Base-by-base conservation (phyloP, 371 early-diverging fungal genomes). In the Sporodiniella umbellata region DNA sequence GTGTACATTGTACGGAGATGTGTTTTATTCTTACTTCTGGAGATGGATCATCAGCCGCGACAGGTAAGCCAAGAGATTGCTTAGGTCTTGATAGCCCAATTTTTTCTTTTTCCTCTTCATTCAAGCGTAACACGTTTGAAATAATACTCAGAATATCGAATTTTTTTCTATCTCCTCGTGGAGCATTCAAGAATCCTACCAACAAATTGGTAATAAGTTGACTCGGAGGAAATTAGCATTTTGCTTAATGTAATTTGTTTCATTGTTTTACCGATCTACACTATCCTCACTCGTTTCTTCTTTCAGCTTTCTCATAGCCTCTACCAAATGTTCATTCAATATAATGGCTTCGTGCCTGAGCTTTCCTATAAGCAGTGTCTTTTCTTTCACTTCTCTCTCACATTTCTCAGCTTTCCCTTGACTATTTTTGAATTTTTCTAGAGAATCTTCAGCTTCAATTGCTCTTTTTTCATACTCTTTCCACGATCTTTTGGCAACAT, bases 91-190 rank as follows among this genome's bases (percentile, higher is more conserved):
- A 78, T 49, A 93, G 64, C 8, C 95, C 93, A 25, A 93, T 87
- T 54, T 86, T 84, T 53, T 86, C 84, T 53, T 89, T 89, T 64
- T 95, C 93, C 60, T 92, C 91, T 42, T 93, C 93, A 8, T 75
- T 79, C 48, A 93, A 80, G 67, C 90, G 85, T 43, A 95, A 69
- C 15, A 94, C 88, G 51, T 82, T 88, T n/a, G 91, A 81, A 66
- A 95, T 93, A 40, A 95, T 82, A 30, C 83, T 84, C 46, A 95
- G 65, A 40, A 94, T 90, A 63, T 95, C 95, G 60, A 78, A 95
- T 26, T 92, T 81, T 62, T 91, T 94, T 39, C 86, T 78, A 62
- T 94, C 94, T 19, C 93, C 94, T 23, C 93, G 80, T 26, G 90
- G 90, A 30, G 90, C 82, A 48, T 84, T 70, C 51, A 93, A 67